These are phyloP conservation scores for Suillus cothurnatus DNA, from an alignment of 768 basidiomycete species.

Conservation along the genomic window DNA sequence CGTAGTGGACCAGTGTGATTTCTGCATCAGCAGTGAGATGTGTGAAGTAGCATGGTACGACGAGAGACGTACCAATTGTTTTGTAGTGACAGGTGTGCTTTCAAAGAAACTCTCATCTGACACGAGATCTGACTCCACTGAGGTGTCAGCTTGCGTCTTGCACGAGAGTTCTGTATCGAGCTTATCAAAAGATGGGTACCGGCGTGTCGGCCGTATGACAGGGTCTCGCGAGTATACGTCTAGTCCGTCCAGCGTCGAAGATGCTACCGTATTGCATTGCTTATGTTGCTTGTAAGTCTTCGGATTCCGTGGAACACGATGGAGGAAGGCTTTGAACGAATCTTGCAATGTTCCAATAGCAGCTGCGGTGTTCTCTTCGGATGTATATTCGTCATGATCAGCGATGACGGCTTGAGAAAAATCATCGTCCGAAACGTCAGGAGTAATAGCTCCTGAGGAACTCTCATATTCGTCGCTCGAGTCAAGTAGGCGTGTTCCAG, in stretches of 20 bases:
- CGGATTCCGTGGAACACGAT: slow-evolving; percentile 24
- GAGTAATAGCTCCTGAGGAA: slow-evolving; percentile 8
- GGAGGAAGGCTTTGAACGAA: slow-evolving; percentile 30
- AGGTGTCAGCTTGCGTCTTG: slow-evolving; percentile 8
- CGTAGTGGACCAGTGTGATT: slow-evolving; percentile 38
- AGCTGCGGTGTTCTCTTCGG: slow-evolving; percentile 23
- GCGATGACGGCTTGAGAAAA: slow-evolving; percentile 15
- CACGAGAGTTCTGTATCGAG: slow-evolving; percentile 24
- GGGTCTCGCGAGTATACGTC: slow-evolving; percentile 33
- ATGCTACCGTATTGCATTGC: slow-evolving; percentile 26
- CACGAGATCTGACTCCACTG: slow-evolving; percentile 21
- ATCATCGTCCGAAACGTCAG: slow-evolving; percentile 22
- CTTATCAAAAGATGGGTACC: slow-evolving; percentile 22
- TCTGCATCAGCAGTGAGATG: slow-evolving; percentile 17
- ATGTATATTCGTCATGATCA: slow-evolving; percentile 19
- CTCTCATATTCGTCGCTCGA: slow-evolving; percentile 17
- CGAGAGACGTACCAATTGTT: slow-evolving; percentile 21
- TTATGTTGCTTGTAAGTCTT: slow-evolving; percentile 14
- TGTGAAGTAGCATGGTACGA: not conserved
- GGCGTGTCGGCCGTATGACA: slow-evolving; percentile 17
- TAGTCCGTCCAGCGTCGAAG: slow-evolving; percentile 33
- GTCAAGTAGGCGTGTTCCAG: slow-evolving; percentile 48
- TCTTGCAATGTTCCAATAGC: slow-evolving; percentile 31
- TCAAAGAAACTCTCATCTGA: slow-evolving; percentile 20
- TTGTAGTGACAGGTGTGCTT: not conserved